These are phyloP conservation scores for Penicillium expansum DNA, from an alignment of 2,329 filamentous ascomycete genomes.

Conservation along the genomic window DNA sequence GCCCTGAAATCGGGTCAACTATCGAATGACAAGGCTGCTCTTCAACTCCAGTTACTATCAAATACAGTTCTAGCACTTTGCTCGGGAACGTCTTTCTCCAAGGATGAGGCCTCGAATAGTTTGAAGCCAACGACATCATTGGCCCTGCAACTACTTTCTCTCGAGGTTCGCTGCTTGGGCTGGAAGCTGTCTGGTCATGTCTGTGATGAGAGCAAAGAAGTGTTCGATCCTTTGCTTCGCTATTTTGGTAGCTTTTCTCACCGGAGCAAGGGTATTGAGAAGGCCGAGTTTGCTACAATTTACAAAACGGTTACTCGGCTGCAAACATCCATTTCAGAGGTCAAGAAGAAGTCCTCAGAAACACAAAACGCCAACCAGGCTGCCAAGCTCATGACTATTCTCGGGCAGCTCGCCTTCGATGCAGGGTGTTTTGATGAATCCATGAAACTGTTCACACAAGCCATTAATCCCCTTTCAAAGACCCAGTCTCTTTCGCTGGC, in stretches of 20 bases:
- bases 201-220: constrained; percentile 42
- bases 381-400: constrained; percentile 34
- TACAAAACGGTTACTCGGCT: constrained; percentile 39
- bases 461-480: constrained; percentile 30
- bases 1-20: constrained; percentile 39
- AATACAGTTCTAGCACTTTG: constrained; percentile 40
- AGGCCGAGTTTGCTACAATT: constrained; percentile 37
- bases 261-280: constrained; percentile 34
- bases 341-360: constrained; percentile 27
- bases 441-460: constrained; percentile 35
- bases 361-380: constrained; percentile 26
- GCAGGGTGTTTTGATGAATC: constrained; percentile 42
- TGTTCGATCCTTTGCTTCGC: constrained; percentile 44
- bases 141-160: constrained; percentile 41
- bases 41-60: constrained; percentile 46
- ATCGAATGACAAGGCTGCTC: constrained; percentile 40
- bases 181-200: constrained; percentile 45
- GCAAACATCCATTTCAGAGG: constrained; percentile 29
- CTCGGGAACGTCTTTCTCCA: constrained; percentile 19
- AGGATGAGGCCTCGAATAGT: constrained; percentile 13
- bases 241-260: constrained; percentile 40
- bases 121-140: constrained; percentile 33
- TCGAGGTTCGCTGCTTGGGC: constrained; percentile 42
- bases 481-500: constrained; percentile 36
- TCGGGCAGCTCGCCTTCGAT: constrained; percentile 43